These are phyloP conservation scores for Cenchrus fungigraminus DNA, from an alignment of 176 grass and related monocot species.

Conservation along the genomic window DNA sequence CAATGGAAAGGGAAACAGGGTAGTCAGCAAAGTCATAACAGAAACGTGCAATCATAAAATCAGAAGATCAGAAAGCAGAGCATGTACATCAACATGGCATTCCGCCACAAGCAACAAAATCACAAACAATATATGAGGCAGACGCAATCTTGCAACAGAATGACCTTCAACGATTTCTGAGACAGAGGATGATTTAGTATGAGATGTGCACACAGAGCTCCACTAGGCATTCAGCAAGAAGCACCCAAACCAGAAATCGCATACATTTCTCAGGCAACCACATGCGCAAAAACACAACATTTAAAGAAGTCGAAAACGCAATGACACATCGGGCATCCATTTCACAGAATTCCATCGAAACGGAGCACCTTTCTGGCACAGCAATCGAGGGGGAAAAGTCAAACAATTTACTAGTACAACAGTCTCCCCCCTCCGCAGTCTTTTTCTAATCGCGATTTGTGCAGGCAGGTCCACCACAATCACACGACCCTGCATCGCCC, in stretches of 20 bases:
- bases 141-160: too few relatives aligned
- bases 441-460: background rate
- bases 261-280: background rate
- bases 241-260: background rate
- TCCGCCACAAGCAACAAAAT: background rate
- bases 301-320: background rate
- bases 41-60: background rate
- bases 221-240: background rate
- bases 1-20: background rate
- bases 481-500: background rate
- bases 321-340: background rate
- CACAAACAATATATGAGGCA: background rate
- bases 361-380: background rate
- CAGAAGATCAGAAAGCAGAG: background rate
- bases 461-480: background rate
- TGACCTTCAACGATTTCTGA: background rate
- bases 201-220: background rate
- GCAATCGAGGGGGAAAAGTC: background rate
- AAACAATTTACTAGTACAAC: background rate
- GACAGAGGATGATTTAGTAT: background rate
- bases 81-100: slow-evolving; percentile 24
- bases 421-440: background rate
- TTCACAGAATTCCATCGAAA: slow-evolving; percentile 9
- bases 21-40: background rate
- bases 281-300: background rate